phyloP scores from a whole-genome alignment of 148 eudicot genomes.

The Rhododendron griersonianum region DNA sequence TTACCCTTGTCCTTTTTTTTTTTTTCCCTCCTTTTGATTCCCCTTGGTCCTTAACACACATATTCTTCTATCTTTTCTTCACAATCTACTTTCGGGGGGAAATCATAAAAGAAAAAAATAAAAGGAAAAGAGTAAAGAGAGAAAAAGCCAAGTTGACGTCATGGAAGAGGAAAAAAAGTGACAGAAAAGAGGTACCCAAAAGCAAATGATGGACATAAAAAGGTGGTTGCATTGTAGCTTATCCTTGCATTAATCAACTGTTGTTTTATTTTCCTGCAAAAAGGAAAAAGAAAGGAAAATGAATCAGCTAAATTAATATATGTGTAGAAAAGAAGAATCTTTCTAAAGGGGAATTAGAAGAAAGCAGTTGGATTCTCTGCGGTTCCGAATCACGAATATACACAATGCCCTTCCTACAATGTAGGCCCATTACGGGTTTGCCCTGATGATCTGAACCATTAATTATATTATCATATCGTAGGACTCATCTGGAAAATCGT shows the following conservation, averaged over 20 bases:
- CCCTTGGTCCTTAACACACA: neutral
- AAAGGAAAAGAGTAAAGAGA: neutral
- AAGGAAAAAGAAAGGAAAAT: neutral
- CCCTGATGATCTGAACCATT: neutral
- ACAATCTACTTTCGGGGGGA: conserved; percentile 5
- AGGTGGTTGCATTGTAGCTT: too few species aligned
- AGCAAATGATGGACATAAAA: neutral
- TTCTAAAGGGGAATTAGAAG: neutral
- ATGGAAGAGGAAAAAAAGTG: neutral
- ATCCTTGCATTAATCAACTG: neutral
- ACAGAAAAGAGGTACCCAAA: neutral
- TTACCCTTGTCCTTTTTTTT: neutral
- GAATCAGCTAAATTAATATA: neutral
- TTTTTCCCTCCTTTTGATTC: neutral
- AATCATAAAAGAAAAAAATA: neutral
- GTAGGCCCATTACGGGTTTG: neutral
- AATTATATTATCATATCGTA: too few species aligned
- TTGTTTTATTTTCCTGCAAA: conserved; percentile 27
- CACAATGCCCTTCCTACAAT: neutral
- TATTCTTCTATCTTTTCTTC: neutral
- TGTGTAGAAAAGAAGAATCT: neutral
- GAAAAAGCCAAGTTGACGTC: conserved; percentile 3
- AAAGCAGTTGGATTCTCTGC: neutral
- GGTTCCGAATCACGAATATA: neutral
- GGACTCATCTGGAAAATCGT: neutral